These are phyloP conservation scores for Phytophthora ohioensis DNA, from an alignment of 352 stramenopile genomes.

Conservation along the genomic window DNA sequence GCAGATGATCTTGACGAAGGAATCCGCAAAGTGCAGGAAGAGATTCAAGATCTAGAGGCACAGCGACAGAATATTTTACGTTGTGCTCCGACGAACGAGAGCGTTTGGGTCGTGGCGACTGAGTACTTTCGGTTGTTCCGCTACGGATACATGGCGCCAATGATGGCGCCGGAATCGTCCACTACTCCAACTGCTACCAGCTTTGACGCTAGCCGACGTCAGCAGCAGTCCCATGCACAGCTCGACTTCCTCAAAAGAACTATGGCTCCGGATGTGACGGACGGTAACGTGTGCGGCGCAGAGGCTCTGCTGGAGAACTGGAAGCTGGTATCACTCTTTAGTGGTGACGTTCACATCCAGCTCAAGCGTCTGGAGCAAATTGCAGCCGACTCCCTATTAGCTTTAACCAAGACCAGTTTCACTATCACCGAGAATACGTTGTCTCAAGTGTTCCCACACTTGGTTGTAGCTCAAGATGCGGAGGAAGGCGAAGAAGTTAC, in stretches of 20 bases:
- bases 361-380: slow-evolving; percentile 15
- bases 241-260: slow-evolving; percentile 22
- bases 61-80: slow-evolving; percentile 9
- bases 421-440: slow-evolving; percentile 23
- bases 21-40: slow-evolving; percentile 5
- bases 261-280: slow-evolving; percentile 22
- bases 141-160: slow-evolving; percentile 20
- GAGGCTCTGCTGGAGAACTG: slow-evolving; percentile 22
- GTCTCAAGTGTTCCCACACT: slow-evolving; percentile 19
- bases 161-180: background rate
- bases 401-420: slow-evolving; percentile 6
- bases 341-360: slow-evolving; percentile 14
- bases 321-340: slow-evolving; percentile 18
- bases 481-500: background rate
- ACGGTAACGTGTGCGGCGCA: slow-evolving; percentile 15
- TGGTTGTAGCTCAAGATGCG: background rate
- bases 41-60: slow-evolving; percentile 20
- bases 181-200: background rate
- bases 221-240: slow-evolving; percentile 13
- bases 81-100: slow-evolving; percentile 14
- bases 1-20: slow-evolving; percentile 3
- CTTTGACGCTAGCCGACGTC: background rate
- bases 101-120: slow-evolving; percentile 24
- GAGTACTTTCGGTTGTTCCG: slow-evolving; percentile 34
- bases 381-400: slow-evolving; percentile 1